Conservation (phyloP, 2,329 filamentous ascomycete genomes). For the Sporothrix inflata region DNA sequence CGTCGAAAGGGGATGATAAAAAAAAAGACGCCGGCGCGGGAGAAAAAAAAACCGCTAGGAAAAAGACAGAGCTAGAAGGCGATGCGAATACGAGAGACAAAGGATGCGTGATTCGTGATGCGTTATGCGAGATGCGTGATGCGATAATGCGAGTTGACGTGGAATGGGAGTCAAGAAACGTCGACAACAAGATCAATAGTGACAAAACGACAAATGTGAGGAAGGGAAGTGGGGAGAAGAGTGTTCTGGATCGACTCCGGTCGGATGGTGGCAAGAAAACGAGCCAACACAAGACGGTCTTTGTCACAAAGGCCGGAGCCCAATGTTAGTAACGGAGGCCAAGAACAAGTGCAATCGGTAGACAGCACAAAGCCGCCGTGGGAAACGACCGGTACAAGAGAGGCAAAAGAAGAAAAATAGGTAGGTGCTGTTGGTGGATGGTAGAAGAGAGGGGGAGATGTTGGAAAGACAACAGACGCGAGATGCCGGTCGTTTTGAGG, state of each 20-base stretch:
- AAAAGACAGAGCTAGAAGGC: too few species aligned
- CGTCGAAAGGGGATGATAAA: not conserved
- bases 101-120: too few species aligned
- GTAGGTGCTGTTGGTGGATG: not conserved
- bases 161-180: not conserved
- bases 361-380: not conserved
- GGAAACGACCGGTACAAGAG: not conserved
- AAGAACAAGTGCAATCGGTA: not conserved
- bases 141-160: not conserved
- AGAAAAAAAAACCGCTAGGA: not conserved
- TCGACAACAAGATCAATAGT: not conserved
- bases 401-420: not conserved
- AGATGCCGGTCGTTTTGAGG: not conserved
- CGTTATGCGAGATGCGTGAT: not conserved
- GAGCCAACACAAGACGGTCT: not conserved
- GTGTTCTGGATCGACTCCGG: not conserved
- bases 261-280: not conserved
- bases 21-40: too few species aligned
- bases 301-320: not conserved
- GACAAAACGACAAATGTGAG: not conserved
- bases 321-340: constrained; percentile 1
- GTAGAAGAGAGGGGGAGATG: too few species aligned
- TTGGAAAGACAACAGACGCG: not conserved
- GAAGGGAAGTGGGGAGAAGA: not conserved
- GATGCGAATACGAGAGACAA: too few species aligned